These are phyloP conservation scores for Drosera spatulata DNA, from an alignment of 179 eudicot genomes.

Conservation along the genomic window DNA sequence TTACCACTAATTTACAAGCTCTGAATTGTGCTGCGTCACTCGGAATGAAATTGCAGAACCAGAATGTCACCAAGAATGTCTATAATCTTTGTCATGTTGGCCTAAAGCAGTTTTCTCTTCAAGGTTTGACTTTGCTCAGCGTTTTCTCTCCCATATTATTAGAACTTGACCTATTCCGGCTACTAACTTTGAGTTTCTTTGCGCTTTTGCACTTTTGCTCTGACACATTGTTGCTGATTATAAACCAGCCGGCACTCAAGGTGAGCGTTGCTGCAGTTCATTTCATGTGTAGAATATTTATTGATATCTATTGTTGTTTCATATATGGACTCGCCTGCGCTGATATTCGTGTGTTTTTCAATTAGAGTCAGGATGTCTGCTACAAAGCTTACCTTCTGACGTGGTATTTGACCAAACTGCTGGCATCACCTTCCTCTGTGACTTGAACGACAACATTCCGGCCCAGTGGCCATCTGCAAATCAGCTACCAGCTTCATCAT, in stretches of 20 bases:
- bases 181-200: conserved; percentile 14
- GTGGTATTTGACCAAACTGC: conserved; percentile 56
- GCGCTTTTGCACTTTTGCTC: conserved; percentile 9
- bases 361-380: conserved; percentile 83
- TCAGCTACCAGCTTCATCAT: conserved; percentile 62
- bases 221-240: conserved; percentile 5
- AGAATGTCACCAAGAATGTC: conserved; percentile 58
- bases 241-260: conserved; percentile 64
- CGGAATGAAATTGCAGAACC: conserved; percentile 60
- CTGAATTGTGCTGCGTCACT: conserved; percentile 89
- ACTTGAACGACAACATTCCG: conserved; percentile 93
- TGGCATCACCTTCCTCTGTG: conserved; percentile 73
- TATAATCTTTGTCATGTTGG: conserved; percentile 70
- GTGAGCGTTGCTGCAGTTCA: conserved; percentile 19
- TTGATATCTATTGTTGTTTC: background rate
- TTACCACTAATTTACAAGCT: conserved; percentile 92
- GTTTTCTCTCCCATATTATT: background rate
- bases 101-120: conserved; percentile 90
- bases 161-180: background rate
- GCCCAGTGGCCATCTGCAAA: conserved; percentile 91
- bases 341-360: conserved; percentile 1
- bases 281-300: background rate
- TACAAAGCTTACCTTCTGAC: conserved; percentile 94
- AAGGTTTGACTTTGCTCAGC: conserved; percentile 33
- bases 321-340: background rate